Conservation (phyloP, 257 asterid genomes). For the Oldenlandia corymbosa region DNA sequence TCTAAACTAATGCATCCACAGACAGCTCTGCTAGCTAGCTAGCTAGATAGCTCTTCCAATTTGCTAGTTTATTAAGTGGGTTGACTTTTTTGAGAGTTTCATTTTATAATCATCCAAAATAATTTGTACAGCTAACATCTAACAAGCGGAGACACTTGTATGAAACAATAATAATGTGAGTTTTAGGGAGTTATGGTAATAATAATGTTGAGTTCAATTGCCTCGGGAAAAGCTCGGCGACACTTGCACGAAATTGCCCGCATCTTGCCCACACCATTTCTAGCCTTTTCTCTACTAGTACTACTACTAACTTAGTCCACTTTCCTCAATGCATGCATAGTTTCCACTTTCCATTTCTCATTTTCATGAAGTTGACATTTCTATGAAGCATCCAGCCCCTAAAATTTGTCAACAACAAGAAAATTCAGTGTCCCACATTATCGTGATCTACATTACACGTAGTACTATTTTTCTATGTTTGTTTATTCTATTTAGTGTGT, state of each 20-base stretch:
- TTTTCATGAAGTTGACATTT: background rate
- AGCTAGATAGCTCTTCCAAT: background rate
- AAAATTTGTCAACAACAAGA: background rate
- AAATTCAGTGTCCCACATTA: background rate
- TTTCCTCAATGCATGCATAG: background rate
- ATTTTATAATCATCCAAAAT: too few relatives aligned
- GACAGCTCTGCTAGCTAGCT: too few relatives aligned
- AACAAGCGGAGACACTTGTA: too few relatives aligned
- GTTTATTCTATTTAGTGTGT: background rate
- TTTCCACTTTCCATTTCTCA: too few relatives aligned
- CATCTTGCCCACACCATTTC: background rate
- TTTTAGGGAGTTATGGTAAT: too few relatives aligned
- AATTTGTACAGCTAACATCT: too few relatives aligned
- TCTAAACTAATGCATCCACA: background rate
- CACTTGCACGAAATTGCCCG: constrained; percentile 15
- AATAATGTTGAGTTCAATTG: background rate
- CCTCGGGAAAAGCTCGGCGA: constrained; percentile 11
- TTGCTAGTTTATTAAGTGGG: background rate
- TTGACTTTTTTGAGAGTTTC: background rate
- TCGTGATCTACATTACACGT: constrained; percentile 4
- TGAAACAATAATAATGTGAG: too few relatives aligned
- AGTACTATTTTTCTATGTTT: background rate
- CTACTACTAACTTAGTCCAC: constrained; percentile 2
- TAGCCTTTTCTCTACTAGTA: too few relatives aligned
- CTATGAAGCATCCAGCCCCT: background rate